These are phyloP conservation scores for Phalaenopsis hybrid DNA, from an alignment of 116 monocot species.

Conservation along the genomic window DNA sequence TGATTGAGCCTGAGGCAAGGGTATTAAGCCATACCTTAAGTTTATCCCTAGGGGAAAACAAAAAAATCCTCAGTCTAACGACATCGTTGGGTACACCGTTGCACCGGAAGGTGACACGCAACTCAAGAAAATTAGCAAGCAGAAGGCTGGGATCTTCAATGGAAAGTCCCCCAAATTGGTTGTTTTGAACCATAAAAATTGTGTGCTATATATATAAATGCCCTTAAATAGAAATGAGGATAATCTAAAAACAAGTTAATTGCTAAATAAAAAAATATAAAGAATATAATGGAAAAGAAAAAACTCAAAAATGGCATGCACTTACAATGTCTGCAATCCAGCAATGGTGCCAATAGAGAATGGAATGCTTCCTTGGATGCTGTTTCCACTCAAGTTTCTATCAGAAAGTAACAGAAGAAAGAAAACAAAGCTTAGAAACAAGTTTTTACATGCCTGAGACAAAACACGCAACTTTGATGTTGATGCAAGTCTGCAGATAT, in stretches of 20 bases:
- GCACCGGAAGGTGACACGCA: no score
- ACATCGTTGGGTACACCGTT: no score
- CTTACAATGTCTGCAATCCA: constrained; percentile 68
- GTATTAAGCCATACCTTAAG: no score
- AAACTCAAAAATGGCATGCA: neutral
- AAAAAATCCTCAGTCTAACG: no score
- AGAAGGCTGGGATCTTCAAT: no score
- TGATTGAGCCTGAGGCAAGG: no score
- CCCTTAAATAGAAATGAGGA: no score
- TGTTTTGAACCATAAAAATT: no score
- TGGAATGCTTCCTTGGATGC: constrained; percentile 78
- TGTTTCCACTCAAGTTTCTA: constrained; percentile 94
- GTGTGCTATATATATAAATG: no score
- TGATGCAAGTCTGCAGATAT: neutral
- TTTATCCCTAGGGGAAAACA: no score
- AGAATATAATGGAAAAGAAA: neutral
- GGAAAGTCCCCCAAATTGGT: no score
- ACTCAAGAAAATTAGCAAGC: no score
- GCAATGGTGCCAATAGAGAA: constrained; percentile 67
- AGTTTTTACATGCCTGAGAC: neutral
- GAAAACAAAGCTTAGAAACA: neutral
- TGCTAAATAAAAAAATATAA: neutral
- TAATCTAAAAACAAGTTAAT: neutral
- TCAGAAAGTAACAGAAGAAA: constrained; percentile 10
- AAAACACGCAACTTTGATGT: neutral